Conservation (phyloP, 768 basidiomycete genomes). For the Suillus bovinus region DNA sequence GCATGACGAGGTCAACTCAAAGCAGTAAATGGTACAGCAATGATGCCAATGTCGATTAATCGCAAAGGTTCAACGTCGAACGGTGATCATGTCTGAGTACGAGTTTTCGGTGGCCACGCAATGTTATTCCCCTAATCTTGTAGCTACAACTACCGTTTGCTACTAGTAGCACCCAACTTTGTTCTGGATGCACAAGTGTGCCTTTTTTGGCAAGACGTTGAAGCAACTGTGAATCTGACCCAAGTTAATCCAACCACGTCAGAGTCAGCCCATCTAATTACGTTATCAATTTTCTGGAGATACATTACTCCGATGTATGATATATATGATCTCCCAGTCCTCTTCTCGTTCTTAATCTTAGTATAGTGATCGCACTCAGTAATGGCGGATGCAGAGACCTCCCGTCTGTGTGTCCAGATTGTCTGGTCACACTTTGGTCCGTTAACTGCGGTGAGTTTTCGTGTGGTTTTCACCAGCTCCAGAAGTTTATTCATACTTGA, state of each 20-base stretch:
- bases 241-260: background rate
- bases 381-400: conserved; percentile 69
- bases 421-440: conserved; percentile 66
- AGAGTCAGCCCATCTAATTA: background rate
- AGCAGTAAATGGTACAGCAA: background rate
- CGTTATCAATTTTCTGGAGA: background rate
- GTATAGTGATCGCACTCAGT: background rate
- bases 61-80: background rate
- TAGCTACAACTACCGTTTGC: background rate
- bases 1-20: conserved; percentile 6
- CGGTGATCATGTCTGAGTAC: too few species aligned
- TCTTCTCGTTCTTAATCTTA: background rate
- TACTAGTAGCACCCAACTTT: background rate
- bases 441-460: conserved; percentile 56
- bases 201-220: background rate
- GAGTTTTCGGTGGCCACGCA: background rate
- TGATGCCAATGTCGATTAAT: background rate
- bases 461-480: background rate
- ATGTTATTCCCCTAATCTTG: background rate
- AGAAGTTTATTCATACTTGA: conserved; percentile 7
- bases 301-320: background rate
- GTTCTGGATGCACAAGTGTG: background rate
- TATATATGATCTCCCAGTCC: background rate
- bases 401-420: conserved; percentile 61
- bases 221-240: background rate